Percentiles rank a stretch among this genome's conserved stretches.
Evolutionary conservation across 2,329 filamentous ascomycete genomes (phyloP).

Genomic region (Pyricularia pennisetigena): DNA sequence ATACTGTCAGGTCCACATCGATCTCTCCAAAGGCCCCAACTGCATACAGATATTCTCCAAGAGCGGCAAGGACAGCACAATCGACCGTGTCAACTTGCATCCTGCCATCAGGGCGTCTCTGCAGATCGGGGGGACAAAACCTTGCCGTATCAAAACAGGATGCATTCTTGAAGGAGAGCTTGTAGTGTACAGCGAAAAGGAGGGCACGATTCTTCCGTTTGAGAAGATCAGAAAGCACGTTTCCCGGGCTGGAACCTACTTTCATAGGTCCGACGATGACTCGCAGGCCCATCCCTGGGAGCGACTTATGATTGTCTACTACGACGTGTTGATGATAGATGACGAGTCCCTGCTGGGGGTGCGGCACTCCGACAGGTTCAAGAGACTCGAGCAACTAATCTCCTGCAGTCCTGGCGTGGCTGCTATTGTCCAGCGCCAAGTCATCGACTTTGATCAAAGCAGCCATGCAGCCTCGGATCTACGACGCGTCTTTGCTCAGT

Average conservation of each 20-base stretch:
- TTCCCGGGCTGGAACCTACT: conserved; percentile 56
- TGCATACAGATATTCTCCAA: conserved; percentile 82
- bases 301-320: conserved; percentile 54
- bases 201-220: conserved; percentile 60
- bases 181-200: conserved; percentile 63
- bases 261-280: conserved; percentile 55
- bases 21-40: conserved; percentile 42
- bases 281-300: conserved; percentile 47
- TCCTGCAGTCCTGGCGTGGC: conserved; percentile 47
- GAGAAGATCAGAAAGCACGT: conserved; percentile 78
- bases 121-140: conserved; percentile 39
- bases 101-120: conserved; percentile 54
- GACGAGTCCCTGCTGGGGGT: conserved; percentile 37
- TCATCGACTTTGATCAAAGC: conserved; percentile 53
- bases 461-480: conserved; percentile 41
- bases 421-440: conserved; percentile 54
- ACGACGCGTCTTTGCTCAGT: conserved; percentile 54
- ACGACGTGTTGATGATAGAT: conserved; percentile 46
- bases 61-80: conserved; percentile 80
- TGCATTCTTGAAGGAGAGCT: conserved; percentile 83
- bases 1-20: conserved; percentile 81
- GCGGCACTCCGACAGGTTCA: conserved; percentile 49
- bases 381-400: conserved; percentile 46
- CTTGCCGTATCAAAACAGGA: conserved; percentile 48
- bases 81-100: conserved; percentile 55